Evolutionary conservation across 2,329 filamentous ascomycete genomes (phyloP).

Genomic region (Trichoderma sp.): DNA sequence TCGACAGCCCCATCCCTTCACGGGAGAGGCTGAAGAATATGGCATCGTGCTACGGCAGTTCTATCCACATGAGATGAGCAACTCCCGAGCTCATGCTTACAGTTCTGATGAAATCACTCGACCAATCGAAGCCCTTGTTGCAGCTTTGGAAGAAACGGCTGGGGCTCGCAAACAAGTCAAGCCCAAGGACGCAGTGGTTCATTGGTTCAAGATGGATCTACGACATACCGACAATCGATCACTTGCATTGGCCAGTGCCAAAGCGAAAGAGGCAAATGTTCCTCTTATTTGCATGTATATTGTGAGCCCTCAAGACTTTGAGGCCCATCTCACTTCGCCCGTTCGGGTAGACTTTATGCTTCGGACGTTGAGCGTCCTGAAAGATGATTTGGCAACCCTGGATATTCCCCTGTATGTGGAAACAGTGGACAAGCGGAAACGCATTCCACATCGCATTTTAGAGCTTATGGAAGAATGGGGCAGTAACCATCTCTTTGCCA

Average conservation of each 20-base stretch:
- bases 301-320: constrained; percentile 78
- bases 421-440: constrained; percentile 63
- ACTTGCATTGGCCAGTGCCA: constrained; percentile 62
- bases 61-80: constrained; percentile 86
- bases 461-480: constrained; percentile 70
- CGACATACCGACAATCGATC: constrained; percentile 71
- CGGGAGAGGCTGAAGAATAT: constrained; percentile 48
- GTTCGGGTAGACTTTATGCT: constrained; percentile 77
- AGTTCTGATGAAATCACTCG: constrained; percentile 65
- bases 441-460: constrained; percentile 60
- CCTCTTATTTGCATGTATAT: constrained; percentile 77
- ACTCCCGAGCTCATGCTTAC: constrained; percentile 72
- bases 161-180: constrained; percentile 50
- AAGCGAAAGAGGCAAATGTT: constrained; percentile 64
- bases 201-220: constrained; percentile 90
- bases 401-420: constrained; percentile 78
- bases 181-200: constrained; percentile 65
- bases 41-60: constrained; percentile 70
- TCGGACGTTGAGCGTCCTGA: constrained; percentile 65
- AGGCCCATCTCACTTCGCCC: constrained; percentile 73
- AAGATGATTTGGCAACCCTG: constrained; percentile 63
- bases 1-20: constrained; percentile 46
- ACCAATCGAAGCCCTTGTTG: constrained; percentile 67
- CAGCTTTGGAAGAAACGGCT: constrained; percentile 61
- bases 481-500: constrained; percentile 72